A percentile compares a stretch with the other conserved stretches of the same genome.
Evolutionary conservation across 345 rosid genomes (phyloP).

Genomic region (Diplotaxis tenuifolia): DNA sequence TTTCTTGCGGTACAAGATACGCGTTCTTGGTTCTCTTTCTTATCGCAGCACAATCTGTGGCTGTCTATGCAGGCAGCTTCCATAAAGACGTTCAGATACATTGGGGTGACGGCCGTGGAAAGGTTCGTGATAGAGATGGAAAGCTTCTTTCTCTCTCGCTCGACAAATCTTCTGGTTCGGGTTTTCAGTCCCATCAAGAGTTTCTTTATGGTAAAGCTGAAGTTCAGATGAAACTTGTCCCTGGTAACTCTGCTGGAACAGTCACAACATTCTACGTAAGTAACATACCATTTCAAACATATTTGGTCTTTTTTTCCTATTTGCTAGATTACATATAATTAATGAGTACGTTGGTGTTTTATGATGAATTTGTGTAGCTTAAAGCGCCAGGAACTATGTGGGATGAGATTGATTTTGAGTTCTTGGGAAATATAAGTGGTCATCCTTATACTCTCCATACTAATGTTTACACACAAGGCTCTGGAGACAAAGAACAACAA

Average conservation of each 20-base stretch:
- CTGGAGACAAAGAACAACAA: conserved; percentile 46
- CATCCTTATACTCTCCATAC: conserved; percentile 43
- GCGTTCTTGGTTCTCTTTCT: conserved; percentile 25
- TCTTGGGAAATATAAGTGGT: conserved; percentile 46
- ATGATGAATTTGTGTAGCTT: conserved; percentile 17
- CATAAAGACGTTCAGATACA: conserved; percentile 34
- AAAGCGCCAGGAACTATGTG: conserved; percentile 33
- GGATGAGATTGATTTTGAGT: conserved; percentile 51
- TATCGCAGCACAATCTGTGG: conserved; percentile 17
- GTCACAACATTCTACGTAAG: conserved; percentile 52
- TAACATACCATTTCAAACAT: neutral
- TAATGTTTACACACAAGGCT: conserved; percentile 39
- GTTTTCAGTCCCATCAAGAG: conserved; percentile 42
- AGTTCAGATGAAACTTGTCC: conserved; percentile 47
- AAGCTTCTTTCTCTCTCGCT: conserved; percentile 38
- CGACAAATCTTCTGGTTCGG: conserved; percentile 45
- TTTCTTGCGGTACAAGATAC: conserved; percentile 24
- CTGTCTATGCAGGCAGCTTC: conserved; percentile 34
- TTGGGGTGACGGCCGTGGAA: conserved; percentile 36
- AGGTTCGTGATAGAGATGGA: conserved; percentile 23
- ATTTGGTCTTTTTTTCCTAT: neutral
- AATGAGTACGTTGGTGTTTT: neutral
- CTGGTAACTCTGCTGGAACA: conserved; percentile 53
- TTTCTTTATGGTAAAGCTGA: conserved; percentile 41
- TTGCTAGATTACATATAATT: neutral